A percentile compares a stretch with the other conserved stretches of the same genome.
Conservation (phyloP, 805 yeast genomes). For the Candida sithepensis region DNA sequence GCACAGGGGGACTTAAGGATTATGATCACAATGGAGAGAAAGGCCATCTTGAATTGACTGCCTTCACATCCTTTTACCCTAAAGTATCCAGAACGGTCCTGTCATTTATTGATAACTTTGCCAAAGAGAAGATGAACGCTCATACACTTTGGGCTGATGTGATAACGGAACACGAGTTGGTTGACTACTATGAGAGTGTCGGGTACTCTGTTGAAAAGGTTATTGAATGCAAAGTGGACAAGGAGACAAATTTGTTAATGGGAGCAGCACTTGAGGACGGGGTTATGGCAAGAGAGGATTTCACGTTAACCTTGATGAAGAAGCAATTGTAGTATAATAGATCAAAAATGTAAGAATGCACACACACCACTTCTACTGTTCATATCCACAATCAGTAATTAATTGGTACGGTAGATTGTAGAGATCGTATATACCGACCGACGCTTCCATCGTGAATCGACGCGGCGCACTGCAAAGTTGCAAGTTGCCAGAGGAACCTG, state of each 20-base stretch:
- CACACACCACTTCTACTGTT: too few species aligned
- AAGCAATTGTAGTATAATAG: conserved; percentile 15
- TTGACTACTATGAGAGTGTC: conserved; percentile 41
- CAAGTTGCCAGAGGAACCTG: background rate
- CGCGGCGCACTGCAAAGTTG: background rate
- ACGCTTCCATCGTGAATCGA: background rate
- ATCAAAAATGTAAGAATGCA: too few species aligned
- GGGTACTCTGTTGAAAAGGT: conserved; percentile 32
- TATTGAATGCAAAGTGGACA: conserved; percentile 24
- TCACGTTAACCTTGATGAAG: conserved; percentile 38
- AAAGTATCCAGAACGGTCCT: conserved; percentile 27
- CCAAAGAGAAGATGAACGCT: conserved; percentile 8
- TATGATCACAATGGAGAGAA: conserved; percentile 4
- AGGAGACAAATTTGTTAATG: conserved; percentile 16
- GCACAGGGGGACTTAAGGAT: conserved; percentile 35
- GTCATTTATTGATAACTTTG: conserved; percentile 14
- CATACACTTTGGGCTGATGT: conserved; percentile 36
- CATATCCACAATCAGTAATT: too few species aligned
- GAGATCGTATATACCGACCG: too few species aligned
- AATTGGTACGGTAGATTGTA: background rate
- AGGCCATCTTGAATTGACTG: conserved; percentile 41
- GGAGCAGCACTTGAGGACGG: conserved; percentile 34
- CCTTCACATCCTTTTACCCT: conserved; percentile 48
- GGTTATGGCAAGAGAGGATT: conserved; percentile 36
- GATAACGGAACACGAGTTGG: conserved; percentile 47